Conservation (phyloP, 2,329 filamentous ascomycete species). For the Fusarium newnesense region DNA sequence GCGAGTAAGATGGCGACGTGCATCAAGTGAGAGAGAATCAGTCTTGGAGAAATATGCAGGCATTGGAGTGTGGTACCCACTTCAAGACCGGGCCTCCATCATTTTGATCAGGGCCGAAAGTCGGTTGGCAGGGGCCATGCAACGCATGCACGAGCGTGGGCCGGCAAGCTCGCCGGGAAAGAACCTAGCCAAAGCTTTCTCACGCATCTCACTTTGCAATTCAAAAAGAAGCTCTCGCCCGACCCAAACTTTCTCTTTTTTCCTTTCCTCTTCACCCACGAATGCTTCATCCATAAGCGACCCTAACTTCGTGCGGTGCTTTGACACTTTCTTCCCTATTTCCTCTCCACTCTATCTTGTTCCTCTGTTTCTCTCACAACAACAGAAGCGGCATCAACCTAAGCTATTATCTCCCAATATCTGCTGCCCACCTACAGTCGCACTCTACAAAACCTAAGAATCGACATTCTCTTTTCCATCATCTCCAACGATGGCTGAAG, state of each 20-base stretch:
- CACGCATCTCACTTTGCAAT: constrained; percentile 42
- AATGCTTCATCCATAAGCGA: constrained; percentile 58
- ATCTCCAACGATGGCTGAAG: constrained; percentile 62
- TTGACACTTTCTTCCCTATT: constrained; percentile 48
- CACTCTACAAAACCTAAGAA: constrained; percentile 32
- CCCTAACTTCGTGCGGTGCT: constrained; percentile 63
- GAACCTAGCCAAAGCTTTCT: constrained; percentile 31
- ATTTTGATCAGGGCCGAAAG: constrained; percentile 42
- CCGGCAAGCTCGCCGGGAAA: constrained; percentile 44
- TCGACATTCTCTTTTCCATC: constrained; percentile 21
- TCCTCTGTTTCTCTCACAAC: constrained; percentile 37
- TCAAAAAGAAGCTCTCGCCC: constrained; percentile 55
- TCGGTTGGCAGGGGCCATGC: constrained; percentile 41
- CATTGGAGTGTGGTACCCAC: constrained; percentile 28
- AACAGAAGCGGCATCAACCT: constrained; percentile 35
- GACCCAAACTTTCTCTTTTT: constrained; percentile 47
- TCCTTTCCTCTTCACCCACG: constrained; percentile 59
- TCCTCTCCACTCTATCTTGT: constrained; percentile 44
- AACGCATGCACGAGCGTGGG: constrained; percentile 22
- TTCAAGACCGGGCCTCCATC: constrained; percentile 36
- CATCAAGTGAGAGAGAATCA: constrained; percentile 30
- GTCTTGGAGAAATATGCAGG: constrained; percentile 33
- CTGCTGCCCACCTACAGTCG: constrained; percentile 40
- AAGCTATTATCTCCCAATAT: constrained; percentile 26
- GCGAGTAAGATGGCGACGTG: constrained; percentile 22